Conservation (phyloP, 352 stramenopile species). For the Thraustochytrium striatum region DNA sequence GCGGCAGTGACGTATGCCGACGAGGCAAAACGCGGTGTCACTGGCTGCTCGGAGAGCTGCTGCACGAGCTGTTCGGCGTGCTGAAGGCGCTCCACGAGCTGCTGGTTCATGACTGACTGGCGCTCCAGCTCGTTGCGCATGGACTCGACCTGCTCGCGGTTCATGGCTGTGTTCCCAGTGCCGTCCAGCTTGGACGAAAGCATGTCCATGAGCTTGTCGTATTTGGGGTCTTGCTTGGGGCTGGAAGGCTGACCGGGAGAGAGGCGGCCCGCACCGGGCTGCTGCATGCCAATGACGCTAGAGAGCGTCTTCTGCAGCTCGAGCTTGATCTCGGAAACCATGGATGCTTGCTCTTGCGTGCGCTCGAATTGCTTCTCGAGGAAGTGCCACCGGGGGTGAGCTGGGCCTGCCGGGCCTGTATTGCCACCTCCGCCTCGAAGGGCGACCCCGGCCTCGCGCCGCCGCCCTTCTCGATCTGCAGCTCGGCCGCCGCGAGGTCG, state of each 20-base stretch:
- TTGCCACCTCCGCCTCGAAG: no score
- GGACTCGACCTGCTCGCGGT: conserved; percentile 8
- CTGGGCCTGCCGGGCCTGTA: neutral
- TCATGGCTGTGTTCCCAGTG: neutral
- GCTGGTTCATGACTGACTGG: conserved; percentile 24
- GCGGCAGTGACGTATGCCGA: no score
- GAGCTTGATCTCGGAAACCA: conserved; percentile 25
- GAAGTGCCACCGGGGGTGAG: neutral
- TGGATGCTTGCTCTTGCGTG: neutral
- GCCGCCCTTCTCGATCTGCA: conserved; percentile 57
- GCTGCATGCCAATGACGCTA: neutral
- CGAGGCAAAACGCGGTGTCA: no score
- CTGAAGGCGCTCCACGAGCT: conserved; percentile 25
- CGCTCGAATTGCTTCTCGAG: conserved; percentile 28
- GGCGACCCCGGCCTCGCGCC: no score
- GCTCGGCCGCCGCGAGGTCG: conserved; percentile 50
- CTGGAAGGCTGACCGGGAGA: neutral
- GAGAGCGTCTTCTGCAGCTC: conserved; percentile 7
- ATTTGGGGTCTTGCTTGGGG: neutral
- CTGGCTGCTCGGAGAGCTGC: conserved; percentile 22
- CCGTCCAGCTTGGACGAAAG: conserved; percentile 29
- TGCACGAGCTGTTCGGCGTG: conserved; percentile 30
- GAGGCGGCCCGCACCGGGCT: neutral
- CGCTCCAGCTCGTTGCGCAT: conserved; percentile 38
- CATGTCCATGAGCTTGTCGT: conserved; percentile 46